Percentiles rank a stretch among this genome's conserved stretches.
Conservation (phyloP, 768 basidiomycete species). For the Phallus indusiatus region DNA sequence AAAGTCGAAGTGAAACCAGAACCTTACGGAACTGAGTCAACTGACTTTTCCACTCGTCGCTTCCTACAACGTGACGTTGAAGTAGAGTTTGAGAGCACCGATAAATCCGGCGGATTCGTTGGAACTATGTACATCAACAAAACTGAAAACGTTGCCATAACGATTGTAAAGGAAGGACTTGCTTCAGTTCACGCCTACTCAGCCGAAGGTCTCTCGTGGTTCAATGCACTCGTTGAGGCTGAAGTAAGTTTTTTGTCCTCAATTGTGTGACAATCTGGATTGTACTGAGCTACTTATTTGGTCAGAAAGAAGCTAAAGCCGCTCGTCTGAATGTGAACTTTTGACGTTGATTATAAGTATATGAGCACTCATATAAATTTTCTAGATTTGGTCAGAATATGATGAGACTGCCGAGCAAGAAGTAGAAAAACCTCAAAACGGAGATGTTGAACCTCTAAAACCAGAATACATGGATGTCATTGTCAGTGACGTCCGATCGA, state of each 20-base stretch:
- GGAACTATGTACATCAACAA: constrained; percentile 81
- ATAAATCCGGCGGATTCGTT: constrained; percentile 95
- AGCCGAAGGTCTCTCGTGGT: constrained; percentile 74
- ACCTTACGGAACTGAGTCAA: constrained; percentile 77
- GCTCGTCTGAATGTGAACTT: constrained; percentile 65
- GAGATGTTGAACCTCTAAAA: constrained; percentile 39
- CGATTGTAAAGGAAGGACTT: constrained; percentile 79
- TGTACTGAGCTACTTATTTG: background rate
- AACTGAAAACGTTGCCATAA: constrained; percentile 75
- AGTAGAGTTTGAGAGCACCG: constrained; percentile 79
- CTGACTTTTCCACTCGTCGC: constrained; percentile 65
- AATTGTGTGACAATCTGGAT: background rate
- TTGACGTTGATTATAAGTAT: background rate
- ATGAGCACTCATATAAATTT: background rate
- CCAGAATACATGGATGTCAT: constrained; percentile 89
- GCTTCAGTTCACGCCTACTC: constrained; percentile 85
- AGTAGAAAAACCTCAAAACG: constrained; percentile 25
- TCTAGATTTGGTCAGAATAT: constrained; percentile 79
- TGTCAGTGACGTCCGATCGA: constrained; percentile 74
- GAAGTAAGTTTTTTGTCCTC: constrained; percentile 42
- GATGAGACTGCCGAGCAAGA: constrained; percentile 62
- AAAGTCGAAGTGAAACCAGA: constrained; percentile 63
- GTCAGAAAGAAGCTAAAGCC: constrained; percentile 70
- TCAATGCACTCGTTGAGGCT: constrained; percentile 69
- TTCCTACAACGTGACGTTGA: constrained; percentile 96